Evolutionary conservation across 2,329 filamentous ascomycete genomes (phyloP), one percentile per base, ranked within the genome.

Genomic region (Colletotrichum theobromicola): DNA sequence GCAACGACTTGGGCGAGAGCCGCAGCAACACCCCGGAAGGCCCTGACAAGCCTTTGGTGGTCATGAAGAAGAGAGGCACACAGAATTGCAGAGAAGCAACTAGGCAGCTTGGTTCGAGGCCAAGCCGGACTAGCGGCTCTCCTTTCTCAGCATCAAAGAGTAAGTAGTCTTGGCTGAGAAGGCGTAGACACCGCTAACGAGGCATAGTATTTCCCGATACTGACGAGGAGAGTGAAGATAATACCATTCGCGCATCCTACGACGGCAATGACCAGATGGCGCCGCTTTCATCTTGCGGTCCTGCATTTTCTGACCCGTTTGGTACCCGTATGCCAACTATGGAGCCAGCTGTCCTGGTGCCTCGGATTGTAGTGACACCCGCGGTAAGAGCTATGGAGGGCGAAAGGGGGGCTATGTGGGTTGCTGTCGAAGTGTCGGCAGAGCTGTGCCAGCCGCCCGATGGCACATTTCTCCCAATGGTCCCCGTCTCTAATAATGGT

Each of bases 401-500:
- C 46, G 82, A 80, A 4, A 78, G 79, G 46, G 78, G 80, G 35
- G 81, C 77, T 13, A 76, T 89, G n/a, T 90, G 87, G 89, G 86
- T 83, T 3, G 87, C 88, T 5, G 82, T 90, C 65, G 86, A 90
- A 78, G 77, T 90, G 46, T 86, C 83, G 16, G 84, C 85, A 10
- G 84, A 84, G 60, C 75, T 87, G 7, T 84, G 80, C 62, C 79
- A 77, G 9, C 65, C 53, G 16, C 24, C 34, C 30, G 37, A 64
- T 16, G 28, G 30, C 21, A 18, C 18, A 58, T 7, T 53, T 21
- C 16, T 30, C 21, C 7, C 8, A 34, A 30, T 46, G 61, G 21
- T 18, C 24, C 37, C 37, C 63, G n/a, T 55, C 13, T 30, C 24
- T 24, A 37, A 26, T 9, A n/a, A 35, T 34, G 60, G 60, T 21